Percentiles rank a stretch among this genome's conserved stretches.
Evolutionary conservation across 495 filamentous ascomycete species (phyloP).

Genomic region (Penicillium manginii): DNA sequence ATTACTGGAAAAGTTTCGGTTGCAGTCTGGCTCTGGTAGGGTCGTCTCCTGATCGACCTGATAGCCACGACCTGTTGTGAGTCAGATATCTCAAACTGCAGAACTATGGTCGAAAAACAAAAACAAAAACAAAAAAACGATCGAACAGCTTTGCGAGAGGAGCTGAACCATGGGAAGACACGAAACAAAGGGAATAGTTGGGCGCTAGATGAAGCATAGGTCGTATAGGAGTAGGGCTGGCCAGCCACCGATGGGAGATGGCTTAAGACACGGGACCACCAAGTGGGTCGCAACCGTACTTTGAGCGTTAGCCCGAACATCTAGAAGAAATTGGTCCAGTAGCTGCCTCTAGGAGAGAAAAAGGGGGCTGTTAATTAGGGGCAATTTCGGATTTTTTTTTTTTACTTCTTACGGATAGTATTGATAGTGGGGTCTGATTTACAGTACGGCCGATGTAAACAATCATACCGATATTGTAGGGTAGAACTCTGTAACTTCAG

Average conservation of each 20-base stretch:
- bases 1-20: slow-evolving; percentile 34
- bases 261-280: slow-evolving; percentile 30
- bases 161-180: slow-evolving; percentile 3
- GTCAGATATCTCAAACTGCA: neutral
- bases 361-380: slow-evolving; percentile 30
- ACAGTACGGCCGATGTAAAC: neutral
- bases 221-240: slow-evolving; percentile 16
- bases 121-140: neutral
- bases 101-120: neutral
- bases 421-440: neutral
- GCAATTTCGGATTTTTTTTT: slow-evolving; percentile 13
- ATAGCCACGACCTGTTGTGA: neutral
- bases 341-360: neutral
- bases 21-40: slow-evolving; percentile 14
- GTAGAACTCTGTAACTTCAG: too few relatives aligned
- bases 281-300: slow-evolving; percentile 21
- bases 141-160: neutral
- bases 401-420: slow-evolving; percentile 1
- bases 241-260: slow-evolving; percentile 19
- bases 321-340: slow-evolving; percentile 8
- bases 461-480: neutral
- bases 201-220: slow-evolving; percentile 10
- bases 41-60: slow-evolving; percentile 12
- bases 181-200: slow-evolving; percentile 11
- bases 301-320: slow-evolving; percentile 13